Conservation (phyloP, 1,284 basidiomycete genomes). For the Stereum hirsutum region DNA sequence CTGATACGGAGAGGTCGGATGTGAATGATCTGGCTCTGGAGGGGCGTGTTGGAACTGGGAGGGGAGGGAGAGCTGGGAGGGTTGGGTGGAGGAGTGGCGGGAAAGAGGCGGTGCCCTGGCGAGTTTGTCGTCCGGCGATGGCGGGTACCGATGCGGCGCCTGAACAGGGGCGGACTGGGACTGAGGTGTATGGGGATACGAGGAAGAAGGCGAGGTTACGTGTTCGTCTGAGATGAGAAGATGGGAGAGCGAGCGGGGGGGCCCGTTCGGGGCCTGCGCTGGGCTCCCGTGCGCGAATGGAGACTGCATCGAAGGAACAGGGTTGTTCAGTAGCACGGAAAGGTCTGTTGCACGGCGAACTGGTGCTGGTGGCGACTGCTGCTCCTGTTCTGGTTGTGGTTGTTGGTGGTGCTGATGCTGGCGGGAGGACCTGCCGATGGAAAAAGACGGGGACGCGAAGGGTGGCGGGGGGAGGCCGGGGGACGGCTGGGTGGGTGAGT, state of each 20-base stretch:
- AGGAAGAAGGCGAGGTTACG: constrained; percentile 7
- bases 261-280: no score
- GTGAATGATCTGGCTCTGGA: background rate
- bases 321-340: constrained; percentile 52
- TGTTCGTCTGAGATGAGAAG: constrained; percentile 10
- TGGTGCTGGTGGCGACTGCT: constrained; percentile 23
- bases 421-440: constrained; percentile 1
- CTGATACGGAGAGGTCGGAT: constrained; percentile 16
- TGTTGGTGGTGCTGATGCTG: background rate
- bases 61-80: constrained; percentile 3
- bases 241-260: constrained; percentile 19
- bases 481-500: constrained; percentile 39
- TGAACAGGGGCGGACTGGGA: background rate
- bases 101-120: constrained; percentile 18
- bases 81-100: constrained; percentile 3
- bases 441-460: constrained; percentile 20
- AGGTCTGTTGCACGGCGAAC: constrained; percentile 59
- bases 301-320: constrained; percentile 22
- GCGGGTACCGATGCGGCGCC: constrained; percentile 5
- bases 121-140: constrained; percentile 18
- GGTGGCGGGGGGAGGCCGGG: constrained; percentile 21
- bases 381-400: constrained; percentile 3
- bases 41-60: background rate
- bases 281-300: no score
- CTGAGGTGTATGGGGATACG: background rate